These are phyloP conservation scores for Guadua angustifolia DNA, from an alignment of 176 grass and related monocot species.

Conservation along the genomic window DNA sequence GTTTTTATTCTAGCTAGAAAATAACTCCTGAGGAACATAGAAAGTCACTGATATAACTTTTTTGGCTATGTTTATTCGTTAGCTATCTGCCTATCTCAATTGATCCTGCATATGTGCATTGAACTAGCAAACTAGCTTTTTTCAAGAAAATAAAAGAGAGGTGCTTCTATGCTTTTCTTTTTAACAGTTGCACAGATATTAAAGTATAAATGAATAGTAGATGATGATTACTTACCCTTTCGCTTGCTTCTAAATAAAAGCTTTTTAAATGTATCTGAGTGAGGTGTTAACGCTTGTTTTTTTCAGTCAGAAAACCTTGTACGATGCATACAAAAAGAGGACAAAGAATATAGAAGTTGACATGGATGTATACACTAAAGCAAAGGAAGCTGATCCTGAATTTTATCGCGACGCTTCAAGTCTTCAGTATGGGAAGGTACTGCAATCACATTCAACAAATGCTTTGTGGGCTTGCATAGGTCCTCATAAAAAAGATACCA, in stretches of 20 bases:
- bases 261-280: slow-evolving; percentile 21
- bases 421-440: slow-evolving; percentile 91
- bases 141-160: neutral
- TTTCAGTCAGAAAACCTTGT: slow-evolving; percentile 96
- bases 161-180: no score
- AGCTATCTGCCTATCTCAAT: neutral
- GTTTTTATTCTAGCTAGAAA: neutral
- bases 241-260: no score
- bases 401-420: slow-evolving; percentile 93
- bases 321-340: slow-evolving; percentile 92
- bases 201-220: no score
- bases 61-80: neutral
- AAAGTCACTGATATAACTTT: neutral
- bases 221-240: no score
- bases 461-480: neutral
- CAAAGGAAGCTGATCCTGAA: slow-evolving; percentile 85
- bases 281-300: slow-evolving; percentile 39
- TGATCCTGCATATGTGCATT: neutral
- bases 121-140: neutral
- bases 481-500: neutral
- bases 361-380: slow-evolving; percentile 90
- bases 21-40: neutral
- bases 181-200: no score
- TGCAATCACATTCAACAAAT: neutral
- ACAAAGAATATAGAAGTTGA: slow-evolving; percentile 80